Percentiles rank a stretch among this genome's conserved stretches.
phyloP scores from a whole-genome alignment of 208 protist species.

The Leishmania amazonensis region DNA sequence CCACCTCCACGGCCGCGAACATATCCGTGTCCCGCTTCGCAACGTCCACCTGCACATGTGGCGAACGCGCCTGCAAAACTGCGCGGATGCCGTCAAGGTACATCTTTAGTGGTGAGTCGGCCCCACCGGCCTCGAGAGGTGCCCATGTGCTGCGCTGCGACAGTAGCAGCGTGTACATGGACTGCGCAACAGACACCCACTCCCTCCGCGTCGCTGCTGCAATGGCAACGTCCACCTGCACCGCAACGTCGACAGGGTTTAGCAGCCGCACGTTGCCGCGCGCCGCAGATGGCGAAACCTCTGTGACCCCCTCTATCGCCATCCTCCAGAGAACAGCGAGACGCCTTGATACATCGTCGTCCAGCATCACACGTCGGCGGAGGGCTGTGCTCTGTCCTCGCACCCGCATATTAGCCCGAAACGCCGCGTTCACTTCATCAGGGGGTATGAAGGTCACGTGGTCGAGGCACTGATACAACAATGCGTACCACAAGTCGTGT shows the following conservation, averaged over 20 bases:
- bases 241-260: slow-evolving; percentile 28
- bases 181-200: slow-evolving; percentile 39
- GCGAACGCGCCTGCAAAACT: slow-evolving; percentile 25
- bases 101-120: background rate
- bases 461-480: slow-evolving; percentile 26
- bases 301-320: slow-evolving; percentile 8
- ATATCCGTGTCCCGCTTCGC: slow-evolving; percentile 11
- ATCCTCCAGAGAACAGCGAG: slow-evolving; percentile 19
- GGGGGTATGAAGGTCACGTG: slow-evolving; percentile 17
- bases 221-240: slow-evolving; percentile 44
- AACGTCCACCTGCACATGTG: slow-evolving; percentile 21
- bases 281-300: background rate
- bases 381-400: slow-evolving; percentile 1
- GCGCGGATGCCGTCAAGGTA: slow-evolving; percentile 14
- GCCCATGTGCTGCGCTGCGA: background rate
- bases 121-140: background rate
- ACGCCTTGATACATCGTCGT: slow-evolving; percentile 18
- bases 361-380: slow-evolving; percentile 17
- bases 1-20: slow-evolving; percentile 7
- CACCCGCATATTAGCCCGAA: background rate
- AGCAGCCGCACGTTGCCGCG: slow-evolving; percentile 8
- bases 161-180: slow-evolving; percentile 15
- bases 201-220: slow-evolving; percentile 26
- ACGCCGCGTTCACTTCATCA: slow-evolving; percentile 10
- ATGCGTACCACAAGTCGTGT: slow-evolving; percentile 8